phyloP scores from a whole-genome alignment of 306 rosid species.

The Biancaea sappan region DNA sequence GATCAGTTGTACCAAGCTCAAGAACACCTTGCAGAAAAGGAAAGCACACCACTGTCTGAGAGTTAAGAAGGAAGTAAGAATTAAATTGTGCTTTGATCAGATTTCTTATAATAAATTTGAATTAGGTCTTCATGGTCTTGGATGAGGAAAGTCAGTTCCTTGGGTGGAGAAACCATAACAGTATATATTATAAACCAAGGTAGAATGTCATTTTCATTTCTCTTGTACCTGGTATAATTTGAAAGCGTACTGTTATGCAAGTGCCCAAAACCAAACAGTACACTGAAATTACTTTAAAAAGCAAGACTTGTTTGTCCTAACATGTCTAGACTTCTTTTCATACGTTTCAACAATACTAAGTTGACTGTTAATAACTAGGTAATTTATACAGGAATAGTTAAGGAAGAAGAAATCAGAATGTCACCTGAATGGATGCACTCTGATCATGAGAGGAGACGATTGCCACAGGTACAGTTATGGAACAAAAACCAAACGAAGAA shows the following conservation, averaged over 20 bases:
- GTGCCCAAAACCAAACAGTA: slow-evolving; percentile 6
- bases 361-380: neutral
- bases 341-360: slow-evolving; percentile 8
- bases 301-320: slow-evolving; percentile 14
- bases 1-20: slow-evolving; percentile 74
- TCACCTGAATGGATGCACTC: slow-evolving; percentile 93
- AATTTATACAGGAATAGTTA: neutral
- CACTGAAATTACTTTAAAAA: slow-evolving; percentile 1
- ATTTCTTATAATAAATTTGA: slow-evolving; percentile 24
- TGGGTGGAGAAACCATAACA: slow-evolving; percentile 18
- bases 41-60: slow-evolving; percentile 84
- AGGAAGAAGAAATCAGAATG: slow-evolving; percentile 13
- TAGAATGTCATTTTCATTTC: neutral
- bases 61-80: slow-evolving; percentile 28
- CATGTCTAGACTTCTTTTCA: slow-evolving; percentile 6
- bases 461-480: slow-evolving; percentile 35
- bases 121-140: neutral
- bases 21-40: slow-evolving; percentile 79
- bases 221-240: neutral
- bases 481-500: slow-evolving; percentile 47
- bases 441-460: slow-evolving; percentile 49
- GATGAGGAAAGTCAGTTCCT: neutral
- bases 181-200: neutral
- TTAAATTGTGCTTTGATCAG: slow-evolving; percentile 19
- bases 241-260: slow-evolving; percentile 6